A percentile compares a stretch with the other conserved stretches of the same genome.
Conservation (phyloP, 768 basidiomycete genomes). For the Kwoniella newhampshirensis region DNA sequence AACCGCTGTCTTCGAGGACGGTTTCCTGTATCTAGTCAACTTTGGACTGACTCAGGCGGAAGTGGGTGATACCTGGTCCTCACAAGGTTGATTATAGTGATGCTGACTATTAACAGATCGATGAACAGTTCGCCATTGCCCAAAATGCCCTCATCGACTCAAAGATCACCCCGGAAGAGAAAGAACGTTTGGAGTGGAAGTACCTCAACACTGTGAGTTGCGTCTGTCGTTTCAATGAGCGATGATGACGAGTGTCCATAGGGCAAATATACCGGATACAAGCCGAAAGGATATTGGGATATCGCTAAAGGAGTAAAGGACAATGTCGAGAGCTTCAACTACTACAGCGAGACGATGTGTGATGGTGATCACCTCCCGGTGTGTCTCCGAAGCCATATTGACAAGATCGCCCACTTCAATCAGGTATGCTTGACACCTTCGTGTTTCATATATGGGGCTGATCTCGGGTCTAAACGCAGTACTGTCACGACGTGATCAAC, state of each 20-base stretch:
- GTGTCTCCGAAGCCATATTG: slow-evolving; percentile 12
- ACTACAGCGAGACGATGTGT: slow-evolving; percentile 12
- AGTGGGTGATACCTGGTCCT: neutral
- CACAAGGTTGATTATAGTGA: too few species aligned
- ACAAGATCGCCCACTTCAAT: slow-evolving; percentile 17
- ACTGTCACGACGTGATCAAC: slow-evolving; percentile 8
- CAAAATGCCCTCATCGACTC: slow-evolving; percentile 7
- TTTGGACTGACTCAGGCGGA: slow-evolving; percentile 21
- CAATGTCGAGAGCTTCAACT: slow-evolving; percentile 24
- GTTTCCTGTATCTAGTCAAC: slow-evolving; percentile 22
- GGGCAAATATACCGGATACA: slow-evolving; percentile 13
- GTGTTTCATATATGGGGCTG: neutral
- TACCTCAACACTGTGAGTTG: slow-evolving; percentile 3
- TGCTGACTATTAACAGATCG: neutral
- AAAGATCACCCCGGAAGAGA: slow-evolving; percentile 14
- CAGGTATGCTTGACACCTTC: neutral
- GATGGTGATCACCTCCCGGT: slow-evolving; percentile 9
- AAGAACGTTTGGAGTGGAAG: slow-evolving; percentile 4
- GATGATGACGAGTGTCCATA: neutral
- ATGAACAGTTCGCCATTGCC: slow-evolving; percentile 1
- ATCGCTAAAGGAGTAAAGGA: slow-evolving; percentile 17
- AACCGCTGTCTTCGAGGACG: slow-evolving; percentile 21
- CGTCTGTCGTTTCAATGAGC: neutral
- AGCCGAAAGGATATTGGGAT: slow-evolving; percentile 16
- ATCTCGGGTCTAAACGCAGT: neutral